A percentile compares a stretch with the other conserved stretches of the same genome.
Evolutionary conservation across 495 filamentous ascomycete species (phyloP).

Genomic region (Penicilliopsis zonata): DNA sequence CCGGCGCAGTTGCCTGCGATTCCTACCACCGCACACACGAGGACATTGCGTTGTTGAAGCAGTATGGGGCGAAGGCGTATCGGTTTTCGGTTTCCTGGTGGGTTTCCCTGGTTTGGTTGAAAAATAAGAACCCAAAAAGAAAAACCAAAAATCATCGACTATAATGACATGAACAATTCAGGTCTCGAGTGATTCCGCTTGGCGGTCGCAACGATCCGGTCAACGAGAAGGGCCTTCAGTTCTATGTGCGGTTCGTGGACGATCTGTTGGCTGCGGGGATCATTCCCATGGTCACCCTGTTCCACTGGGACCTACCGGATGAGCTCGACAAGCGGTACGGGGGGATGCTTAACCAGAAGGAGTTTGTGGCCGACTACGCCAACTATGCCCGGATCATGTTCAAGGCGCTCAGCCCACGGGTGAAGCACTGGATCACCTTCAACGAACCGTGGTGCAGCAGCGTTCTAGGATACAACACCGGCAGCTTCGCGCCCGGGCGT

Average conservation of each 20-base stretch:
- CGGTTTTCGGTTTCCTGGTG: constrained; percentile 70
- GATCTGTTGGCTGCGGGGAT: constrained; percentile 37
- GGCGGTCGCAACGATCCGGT: constrained; percentile 35
- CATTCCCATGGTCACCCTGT: constrained; percentile 38
- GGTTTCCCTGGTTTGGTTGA: no score
- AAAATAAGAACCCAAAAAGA: no score
- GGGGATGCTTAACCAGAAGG: constrained; percentile 38
- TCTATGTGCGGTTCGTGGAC: constrained; percentile 38
- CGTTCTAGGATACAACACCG: constrained; percentile 40
- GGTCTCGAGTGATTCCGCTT: constrained; percentile 60
- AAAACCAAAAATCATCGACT: not conserved
- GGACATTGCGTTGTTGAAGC: constrained; percentile 62
- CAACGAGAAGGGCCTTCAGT: constrained; percentile 35
- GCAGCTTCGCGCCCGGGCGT: constrained; percentile 37
- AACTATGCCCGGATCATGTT: constrained; percentile 38
- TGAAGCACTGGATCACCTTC: constrained; percentile 45
- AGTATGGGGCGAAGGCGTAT: constrained; percentile 50
- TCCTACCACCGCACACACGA: constrained; percentile 62
- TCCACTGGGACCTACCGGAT: constrained; percentile 44
- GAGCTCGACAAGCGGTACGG: constrained; percentile 39
- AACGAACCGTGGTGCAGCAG: constrained; percentile 44
- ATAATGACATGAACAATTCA: no score
- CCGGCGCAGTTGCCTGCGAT: constrained; percentile 61
- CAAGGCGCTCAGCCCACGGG: constrained; percentile 29
- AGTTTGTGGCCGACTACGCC: constrained; percentile 40